Evolutionary conservation across 495 filamentous ascomycete genomes (phyloP).

Genomic region (Xylaria intraflava): DNA sequence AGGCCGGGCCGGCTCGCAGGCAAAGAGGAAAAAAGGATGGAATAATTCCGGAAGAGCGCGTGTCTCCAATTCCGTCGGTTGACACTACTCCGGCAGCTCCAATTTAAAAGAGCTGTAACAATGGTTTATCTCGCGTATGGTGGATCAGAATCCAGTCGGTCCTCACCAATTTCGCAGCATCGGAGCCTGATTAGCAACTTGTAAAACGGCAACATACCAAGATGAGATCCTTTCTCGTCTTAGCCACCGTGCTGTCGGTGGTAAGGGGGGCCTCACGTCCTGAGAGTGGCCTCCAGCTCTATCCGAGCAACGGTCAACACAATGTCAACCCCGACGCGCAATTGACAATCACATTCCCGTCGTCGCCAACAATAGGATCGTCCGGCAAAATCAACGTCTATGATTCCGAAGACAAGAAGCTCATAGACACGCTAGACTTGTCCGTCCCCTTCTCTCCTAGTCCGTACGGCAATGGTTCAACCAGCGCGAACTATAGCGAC

Average conservation of each 20-base stretch:
- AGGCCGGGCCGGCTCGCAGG: no score
- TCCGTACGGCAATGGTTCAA: constrained; percentile 16
- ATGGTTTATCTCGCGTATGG: not conserved
- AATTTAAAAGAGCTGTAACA: not conserved
- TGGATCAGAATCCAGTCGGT: not conserved
- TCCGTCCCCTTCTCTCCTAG: constrained; percentile 16
- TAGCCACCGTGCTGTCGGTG: not conserved
- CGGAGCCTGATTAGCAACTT: no score
- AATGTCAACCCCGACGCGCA: constrained; percentile 12
- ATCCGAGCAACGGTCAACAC: constrained; percentile 8
- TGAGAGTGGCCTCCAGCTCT: not conserved
- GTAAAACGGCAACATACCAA: not conserved
- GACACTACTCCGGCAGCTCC: not conserved
- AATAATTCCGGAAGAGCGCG: not conserved
- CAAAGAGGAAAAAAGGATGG: not conserved
- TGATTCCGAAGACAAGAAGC: constrained; percentile 3
- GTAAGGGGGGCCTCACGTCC: not conserved
- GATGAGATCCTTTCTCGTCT: not conserved
- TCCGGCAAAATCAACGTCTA: constrained; percentile 10
- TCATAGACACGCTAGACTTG: constrained; percentile 11
- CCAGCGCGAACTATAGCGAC: constrained; percentile 17
- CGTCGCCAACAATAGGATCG: constrained; percentile 7
- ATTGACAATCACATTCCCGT: constrained; percentile 11
- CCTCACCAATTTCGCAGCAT: not conserved
- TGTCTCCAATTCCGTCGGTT: constrained; percentile 6